These are phyloP conservation scores for Hirschioporus abietinus DNA, from an alignment of 768 basidiomycete species.

Conservation along the genomic window DNA sequence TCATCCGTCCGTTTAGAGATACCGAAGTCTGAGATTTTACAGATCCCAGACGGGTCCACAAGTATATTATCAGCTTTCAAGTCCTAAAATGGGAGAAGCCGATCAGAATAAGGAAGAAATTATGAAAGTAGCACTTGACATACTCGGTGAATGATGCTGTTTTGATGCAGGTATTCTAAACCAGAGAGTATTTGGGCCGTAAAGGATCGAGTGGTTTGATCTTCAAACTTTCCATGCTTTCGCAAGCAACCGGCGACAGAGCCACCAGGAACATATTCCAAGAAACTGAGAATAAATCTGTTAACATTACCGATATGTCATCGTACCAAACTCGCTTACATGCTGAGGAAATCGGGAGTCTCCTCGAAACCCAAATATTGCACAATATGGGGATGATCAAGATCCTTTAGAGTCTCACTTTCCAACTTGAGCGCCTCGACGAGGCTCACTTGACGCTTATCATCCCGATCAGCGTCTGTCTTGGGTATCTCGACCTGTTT, in stretches of 20 bases:
- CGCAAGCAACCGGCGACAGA: slow-evolving; percentile 87
- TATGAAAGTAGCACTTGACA: slow-evolving; percentile 16
- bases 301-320: slow-evolving; percentile 6
- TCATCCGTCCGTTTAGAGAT: slow-evolving; percentile 96
- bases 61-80: slow-evolving; percentile 98
- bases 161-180: slow-evolving; percentile 87
- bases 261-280: slow-evolving; percentile 98
- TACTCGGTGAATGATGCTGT: slow-evolving; percentile 90
- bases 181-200: slow-evolving; percentile 89
- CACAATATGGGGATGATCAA: slow-evolving; percentile 97
- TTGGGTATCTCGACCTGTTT: slow-evolving; percentile 97
- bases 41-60: slow-evolving; percentile 84
- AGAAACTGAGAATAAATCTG: slow-evolving; percentile 55
- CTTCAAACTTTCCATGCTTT: slow-evolving; percentile 89
- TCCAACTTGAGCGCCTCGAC: slow-evolving; percentile 92
- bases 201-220: slow-evolving; percentile 89
- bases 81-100: slow-evolving; percentile 47
- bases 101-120: slow-evolving; percentile 5
- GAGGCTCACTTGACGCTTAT: slow-evolving; percentile 75
- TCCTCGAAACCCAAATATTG: slow-evolving; percentile 96
- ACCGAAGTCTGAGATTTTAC: slow-evolving; percentile 98
- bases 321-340: slow-evolving; percentile 48
- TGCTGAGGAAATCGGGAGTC: slow-evolving; percentile 82
- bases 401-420: slow-evolving; percentile 92
- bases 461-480: slow-evolving; percentile 86